These are phyloP conservation scores for Podospora fimiseda DNA, from an alignment of 495 filamentous ascomycete genomes.

Conservation along the genomic window DNA sequence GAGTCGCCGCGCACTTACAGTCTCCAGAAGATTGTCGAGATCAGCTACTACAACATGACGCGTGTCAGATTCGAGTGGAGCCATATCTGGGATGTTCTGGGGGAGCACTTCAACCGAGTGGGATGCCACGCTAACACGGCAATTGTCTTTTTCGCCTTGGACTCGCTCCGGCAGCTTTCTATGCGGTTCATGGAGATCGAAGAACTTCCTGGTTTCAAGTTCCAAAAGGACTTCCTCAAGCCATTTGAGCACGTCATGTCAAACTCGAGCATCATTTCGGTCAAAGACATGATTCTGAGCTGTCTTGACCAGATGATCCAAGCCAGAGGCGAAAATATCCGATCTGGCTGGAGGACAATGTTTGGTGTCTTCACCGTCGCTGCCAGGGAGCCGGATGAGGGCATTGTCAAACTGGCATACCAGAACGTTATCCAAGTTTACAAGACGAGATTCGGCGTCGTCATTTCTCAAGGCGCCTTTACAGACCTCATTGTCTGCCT, in stretches of 20 bases:
- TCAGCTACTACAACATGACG: constrained; percentile 99
- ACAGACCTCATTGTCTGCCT: constrained; percentile 93
- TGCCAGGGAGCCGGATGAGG: constrained; percentile 86
- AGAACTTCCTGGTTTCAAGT: constrained; percentile 96
- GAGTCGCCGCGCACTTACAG: constrained; percentile 93
- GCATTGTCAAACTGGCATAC: constrained; percentile 91
- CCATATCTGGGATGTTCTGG: constrained; percentile 91
- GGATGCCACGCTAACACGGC: constrained; percentile 92
- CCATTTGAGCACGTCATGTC: constrained; percentile 96
- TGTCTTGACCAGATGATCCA: constrained; percentile 99
- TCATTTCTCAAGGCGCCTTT: constrained; percentile 94
- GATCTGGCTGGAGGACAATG: constrained; percentile 98
- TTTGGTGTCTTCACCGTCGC: constrained; percentile 98
- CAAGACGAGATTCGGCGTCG: constrained; percentile 90
- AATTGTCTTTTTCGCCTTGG: constrained; percentile 94
- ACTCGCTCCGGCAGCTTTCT: constrained; percentile 88
- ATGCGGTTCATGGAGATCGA: constrained; percentile 99
- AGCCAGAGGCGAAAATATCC: constrained; percentile 89
- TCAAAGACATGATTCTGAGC: constrained; percentile 97
- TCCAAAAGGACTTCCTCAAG: constrained; percentile 98
- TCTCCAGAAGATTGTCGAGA: constrained; percentile 95
- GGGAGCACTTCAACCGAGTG: constrained; percentile 95
- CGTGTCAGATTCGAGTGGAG: constrained; percentile 97
- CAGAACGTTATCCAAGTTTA: constrained; percentile 98
- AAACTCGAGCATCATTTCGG: constrained; percentile 79